phyloP scores from a whole-genome alignment of 2,329 filamentous ascomycete genomes.

The Curvularia spicifera region DNA sequence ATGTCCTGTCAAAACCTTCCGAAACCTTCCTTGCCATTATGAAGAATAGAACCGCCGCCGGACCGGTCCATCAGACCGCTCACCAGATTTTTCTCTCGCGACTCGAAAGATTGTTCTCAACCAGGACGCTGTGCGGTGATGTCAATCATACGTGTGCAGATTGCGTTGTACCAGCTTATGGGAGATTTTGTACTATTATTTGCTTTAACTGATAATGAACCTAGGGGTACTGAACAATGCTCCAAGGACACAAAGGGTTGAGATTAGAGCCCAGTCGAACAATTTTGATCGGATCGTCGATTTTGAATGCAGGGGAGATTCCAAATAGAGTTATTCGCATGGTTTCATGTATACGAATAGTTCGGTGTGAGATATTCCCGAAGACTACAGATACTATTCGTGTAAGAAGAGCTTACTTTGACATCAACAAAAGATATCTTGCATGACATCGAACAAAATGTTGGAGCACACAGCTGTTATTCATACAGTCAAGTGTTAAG shows the following conservation, averaged over 20 bases:
- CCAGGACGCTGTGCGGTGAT: too few species aligned
- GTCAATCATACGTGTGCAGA: neutral
- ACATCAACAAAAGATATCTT: neutral
- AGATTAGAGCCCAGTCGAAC: neutral
- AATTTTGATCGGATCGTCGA: neutral
- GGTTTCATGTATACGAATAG: neutral
- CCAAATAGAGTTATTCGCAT: neutral
- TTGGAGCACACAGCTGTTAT: neutral
- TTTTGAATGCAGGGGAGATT: neutral
- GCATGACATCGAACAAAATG: neutral
- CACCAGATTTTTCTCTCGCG: neutral
- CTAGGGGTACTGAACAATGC: neutral
- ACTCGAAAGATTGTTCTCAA: neutral
- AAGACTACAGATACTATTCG: too few species aligned
- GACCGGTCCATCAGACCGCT: slow-evolving; percentile 9
- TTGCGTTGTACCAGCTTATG: neutral
- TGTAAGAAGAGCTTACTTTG: too few species aligned
- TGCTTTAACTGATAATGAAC: neutral
- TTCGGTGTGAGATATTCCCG: neutral
- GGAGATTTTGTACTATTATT: neutral
- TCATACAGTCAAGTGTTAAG: neutral
- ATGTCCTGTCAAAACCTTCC: slow-evolving; percentile 6
- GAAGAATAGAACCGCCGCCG: neutral
- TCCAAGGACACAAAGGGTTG: neutral
- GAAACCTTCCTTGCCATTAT: slow-evolving; percentile 12